Percentiles rank a stretch among this genome's conserved stretches.
Evolutionary conservation across 106 monocot species (phyloP).

Genomic region (Dioscorea zingiberensis): DNA sequence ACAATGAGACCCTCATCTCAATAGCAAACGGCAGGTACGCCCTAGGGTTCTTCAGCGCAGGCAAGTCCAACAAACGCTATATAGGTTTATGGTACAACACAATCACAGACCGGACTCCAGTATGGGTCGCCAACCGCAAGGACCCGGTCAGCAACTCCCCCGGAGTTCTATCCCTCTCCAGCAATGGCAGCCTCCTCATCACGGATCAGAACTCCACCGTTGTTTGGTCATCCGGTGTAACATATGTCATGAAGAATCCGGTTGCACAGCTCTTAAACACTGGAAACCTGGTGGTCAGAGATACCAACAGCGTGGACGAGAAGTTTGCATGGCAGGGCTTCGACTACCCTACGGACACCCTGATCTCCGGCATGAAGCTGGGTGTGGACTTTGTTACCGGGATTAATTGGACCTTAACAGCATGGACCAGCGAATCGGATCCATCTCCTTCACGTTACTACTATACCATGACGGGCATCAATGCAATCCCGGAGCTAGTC

Average conservation of each 20-base stretch:
- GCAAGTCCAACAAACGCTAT: not conserved
- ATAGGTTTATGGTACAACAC: slow-evolving; percentile 6
- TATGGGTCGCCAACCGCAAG: slow-evolving; percentile 11
- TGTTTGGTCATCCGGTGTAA: not conserved
- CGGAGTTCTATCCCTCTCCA: not conserved
- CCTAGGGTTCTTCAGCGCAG: not conserved
- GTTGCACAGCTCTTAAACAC: slow-evolving; percentile 6
- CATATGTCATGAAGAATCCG: not conserved
- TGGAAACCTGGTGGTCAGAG: slow-evolving; percentile 6
- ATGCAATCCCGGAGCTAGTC: slow-evolving; percentile 8
- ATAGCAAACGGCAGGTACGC: not conserved
- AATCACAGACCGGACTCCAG: not conserved
- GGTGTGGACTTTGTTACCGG: slow-evolving; percentile 8
- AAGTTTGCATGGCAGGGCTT: slow-evolving; percentile 23
- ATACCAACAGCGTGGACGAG: not conserved
- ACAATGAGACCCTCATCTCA: not conserved
- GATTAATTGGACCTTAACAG: not conserved
- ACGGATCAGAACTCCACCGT: not conserved
- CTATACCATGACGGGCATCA: slow-evolving; percentile 5
- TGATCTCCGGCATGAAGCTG: slow-evolving; percentile 20
- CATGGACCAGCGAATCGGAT: slow-evolving; percentile 23
- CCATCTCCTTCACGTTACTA: slow-evolving; percentile 24
- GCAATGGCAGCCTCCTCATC: slow-evolving; percentile 1
- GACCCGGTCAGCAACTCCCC: not conserved
- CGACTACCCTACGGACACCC: slow-evolving; percentile 27